Conservation (phyloP, 129 eudicot genomes). For the Centrapalus pauciflorus region DNA sequence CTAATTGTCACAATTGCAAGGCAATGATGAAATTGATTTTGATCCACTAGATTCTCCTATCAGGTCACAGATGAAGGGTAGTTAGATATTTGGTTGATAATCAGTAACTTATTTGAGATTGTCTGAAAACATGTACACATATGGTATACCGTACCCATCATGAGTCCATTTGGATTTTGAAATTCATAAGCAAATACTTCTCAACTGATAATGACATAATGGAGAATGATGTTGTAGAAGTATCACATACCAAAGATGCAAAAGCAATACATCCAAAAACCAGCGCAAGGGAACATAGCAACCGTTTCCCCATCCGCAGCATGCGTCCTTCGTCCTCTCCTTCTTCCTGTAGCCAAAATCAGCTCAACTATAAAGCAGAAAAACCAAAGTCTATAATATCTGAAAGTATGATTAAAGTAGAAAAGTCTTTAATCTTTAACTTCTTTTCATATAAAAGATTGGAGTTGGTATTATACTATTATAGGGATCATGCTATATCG, state of each 20-base stretch:
- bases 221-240: not conserved
- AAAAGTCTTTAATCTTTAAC: too few relatives aligned
- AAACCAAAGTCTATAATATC: not conserved
- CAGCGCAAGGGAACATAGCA: slow-evolving; percentile 74
- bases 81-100: not conserved
- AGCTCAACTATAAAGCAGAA: not conserved
- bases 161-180: too few relatives aligned
- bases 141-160: too few relatives aligned
- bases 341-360: slow-evolving; percentile 61
- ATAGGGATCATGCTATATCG: too few relatives aligned
- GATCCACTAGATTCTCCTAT: not conserved
- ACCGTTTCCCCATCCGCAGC: slow-evolving; percentile 85
- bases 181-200: too few relatives aligned
- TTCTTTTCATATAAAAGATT: too few relatives aligned
- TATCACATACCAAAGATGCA: slow-evolving; percentile 69
- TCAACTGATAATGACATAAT: too few relatives aligned
- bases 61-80: not conserved
- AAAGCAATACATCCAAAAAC: slow-evolving; percentile 75
- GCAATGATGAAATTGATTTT: not conserved
- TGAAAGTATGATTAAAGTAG: slow-evolving; percentile 3
- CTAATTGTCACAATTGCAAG: not conserved
- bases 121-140: not conserved
- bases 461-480: too few relatives aligned
- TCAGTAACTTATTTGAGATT: not conserved
- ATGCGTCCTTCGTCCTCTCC: slow-evolving; percentile 89